Base-by-base conservation (phyloP, 345 rosid genomes). In the Limnanthes douglasii region DNA sequence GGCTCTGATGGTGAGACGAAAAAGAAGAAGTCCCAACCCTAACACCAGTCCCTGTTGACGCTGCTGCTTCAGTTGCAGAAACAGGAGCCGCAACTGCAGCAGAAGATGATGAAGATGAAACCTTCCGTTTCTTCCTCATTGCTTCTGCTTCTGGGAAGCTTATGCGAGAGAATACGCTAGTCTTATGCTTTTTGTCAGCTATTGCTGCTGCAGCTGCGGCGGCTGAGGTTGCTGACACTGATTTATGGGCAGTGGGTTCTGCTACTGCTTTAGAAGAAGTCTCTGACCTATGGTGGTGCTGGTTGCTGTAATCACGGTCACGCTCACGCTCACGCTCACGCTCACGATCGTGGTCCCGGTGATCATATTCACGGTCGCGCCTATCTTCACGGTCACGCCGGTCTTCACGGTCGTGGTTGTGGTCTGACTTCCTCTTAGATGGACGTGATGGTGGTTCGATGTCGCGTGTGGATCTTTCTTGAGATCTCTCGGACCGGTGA, bases 101-200 rank as follows among this genome's bases (percentile, higher is more conserved):
- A 0, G 69, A 39, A 27, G 68, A 46, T 3, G 81, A 42, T 30
- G 86, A 72, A 11, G 77, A 50, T 0, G 57, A 61, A 3, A 58
- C 31, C 60, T 77, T 65, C 15, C 79, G 70, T 54, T 74, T 88
- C 62, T 76, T 72, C 17, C 50, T 32, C 1, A 69, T 19, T 0
- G 46, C 25, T 46, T 73, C 95, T 45, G 37, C 73, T 38, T 68
- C 97, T 1, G 95, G 93, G 31, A 68, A 83, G 57, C 97, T 74
- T 26, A 88, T 83, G 49, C 94, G 81, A 30, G 94, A 82, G 72
- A 88, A 83, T n/a, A 88, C 97, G 5, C 94, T 88, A 0, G 63
- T 46, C 51, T 88, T 88, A 0, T 46, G 55, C 51, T 65, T 70
- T 14, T 64, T 55, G 0, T 65, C 78, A 2, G 46, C 41, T 1